These are phyloP conservation scores for Dissoconium aciculare DNA, from an alignment of 2,329 filamentous ascomycete genomes.

Conservation along the genomic window DNA sequence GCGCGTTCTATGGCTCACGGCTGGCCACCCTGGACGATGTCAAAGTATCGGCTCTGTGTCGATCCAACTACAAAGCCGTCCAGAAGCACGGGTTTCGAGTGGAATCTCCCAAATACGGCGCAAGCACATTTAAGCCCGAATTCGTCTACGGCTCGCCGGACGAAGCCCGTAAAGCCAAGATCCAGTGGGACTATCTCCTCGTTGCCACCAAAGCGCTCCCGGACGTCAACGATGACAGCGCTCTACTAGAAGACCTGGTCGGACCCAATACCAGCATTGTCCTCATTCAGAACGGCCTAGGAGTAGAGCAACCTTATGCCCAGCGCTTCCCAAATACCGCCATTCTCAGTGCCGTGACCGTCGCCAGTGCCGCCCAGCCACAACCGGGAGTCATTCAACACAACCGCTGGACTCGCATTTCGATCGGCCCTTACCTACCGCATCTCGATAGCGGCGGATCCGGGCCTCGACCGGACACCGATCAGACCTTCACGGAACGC, in stretches of 20 bases:
- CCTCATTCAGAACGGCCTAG: constrained; percentile 55
- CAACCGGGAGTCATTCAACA: constrained; percentile 49
- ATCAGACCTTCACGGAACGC: constrained; percentile 17
- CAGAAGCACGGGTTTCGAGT: constrained; percentile 46
- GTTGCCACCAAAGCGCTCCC: constrained; percentile 58
- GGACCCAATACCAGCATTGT: constrained; percentile 42
- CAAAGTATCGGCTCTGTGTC: constrained; percentile 53
- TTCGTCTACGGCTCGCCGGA: constrained; percentile 47
- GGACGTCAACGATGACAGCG: constrained; percentile 48
- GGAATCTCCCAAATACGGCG: constrained; percentile 50
- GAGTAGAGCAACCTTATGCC: constrained; percentile 53
- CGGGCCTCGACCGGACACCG: constrained; percentile 14
- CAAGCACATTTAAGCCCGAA: constrained; percentile 48
- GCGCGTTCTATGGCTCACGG: constrained; percentile 57
- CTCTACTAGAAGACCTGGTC: constrained; percentile 46
- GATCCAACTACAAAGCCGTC: constrained; percentile 57
- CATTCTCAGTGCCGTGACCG: constrained; percentile 54
- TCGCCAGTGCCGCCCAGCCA: constrained; percentile 53
- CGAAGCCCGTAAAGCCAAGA: constrained; percentile 35
- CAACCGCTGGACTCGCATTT: constrained; percentile 60
- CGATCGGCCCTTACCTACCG: constrained; percentile 49
- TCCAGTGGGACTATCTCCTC: constrained; percentile 50
- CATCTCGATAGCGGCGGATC: constrained; percentile 28
- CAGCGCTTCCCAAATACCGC: constrained; percentile 44
- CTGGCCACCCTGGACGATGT: constrained; percentile 40